These are phyloP conservation scores for Prunus dulcis DNA, from an alignment of 306 rosid species.

Conservation along the genomic window DNA sequence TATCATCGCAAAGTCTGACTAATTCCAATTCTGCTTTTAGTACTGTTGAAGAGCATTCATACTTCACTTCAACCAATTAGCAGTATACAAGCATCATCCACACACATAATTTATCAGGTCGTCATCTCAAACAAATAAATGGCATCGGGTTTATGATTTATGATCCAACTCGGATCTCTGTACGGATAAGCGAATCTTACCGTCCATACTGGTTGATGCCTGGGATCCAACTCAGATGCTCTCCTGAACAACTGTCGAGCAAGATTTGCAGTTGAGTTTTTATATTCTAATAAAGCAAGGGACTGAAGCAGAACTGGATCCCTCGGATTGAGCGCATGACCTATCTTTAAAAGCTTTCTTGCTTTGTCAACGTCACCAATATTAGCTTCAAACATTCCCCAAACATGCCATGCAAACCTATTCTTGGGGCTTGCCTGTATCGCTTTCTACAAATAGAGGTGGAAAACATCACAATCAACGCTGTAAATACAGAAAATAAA, in stretches of 20 bases:
- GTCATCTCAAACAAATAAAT: background rate
- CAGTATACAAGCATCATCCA: background rate
- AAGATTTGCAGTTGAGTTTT: constrained; percentile 68
- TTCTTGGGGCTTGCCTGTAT: constrained; percentile 95
- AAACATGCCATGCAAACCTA: constrained; percentile 92
- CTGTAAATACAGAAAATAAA: background rate
- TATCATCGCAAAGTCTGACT: background rate
- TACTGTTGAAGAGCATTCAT: background rate
- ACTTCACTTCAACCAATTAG: background rate
- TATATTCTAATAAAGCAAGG: constrained; percentile 87
- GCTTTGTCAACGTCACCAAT: constrained; percentile 68
- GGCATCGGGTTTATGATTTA: background rate
- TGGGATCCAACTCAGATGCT: constrained; percentile 88
- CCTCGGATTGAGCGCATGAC: constrained; percentile 86
- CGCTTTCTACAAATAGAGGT: constrained; percentile 54
- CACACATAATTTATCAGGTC: background rate
- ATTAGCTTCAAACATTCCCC: constrained; percentile 95
- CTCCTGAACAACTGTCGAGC: constrained; percentile 80
- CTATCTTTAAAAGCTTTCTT: constrained; percentile 79
- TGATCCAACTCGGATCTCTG: background rate
- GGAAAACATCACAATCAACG: constrained; percentile 15
- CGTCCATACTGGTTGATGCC: constrained; percentile 96
- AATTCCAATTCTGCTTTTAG: background rate
- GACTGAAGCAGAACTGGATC: constrained; percentile 95
- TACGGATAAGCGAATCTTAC: constrained; percentile 40